Base-by-base conservation (phyloP, 495 filamentous ascomycete species). In the Penicillium simplicissimum region DNA sequence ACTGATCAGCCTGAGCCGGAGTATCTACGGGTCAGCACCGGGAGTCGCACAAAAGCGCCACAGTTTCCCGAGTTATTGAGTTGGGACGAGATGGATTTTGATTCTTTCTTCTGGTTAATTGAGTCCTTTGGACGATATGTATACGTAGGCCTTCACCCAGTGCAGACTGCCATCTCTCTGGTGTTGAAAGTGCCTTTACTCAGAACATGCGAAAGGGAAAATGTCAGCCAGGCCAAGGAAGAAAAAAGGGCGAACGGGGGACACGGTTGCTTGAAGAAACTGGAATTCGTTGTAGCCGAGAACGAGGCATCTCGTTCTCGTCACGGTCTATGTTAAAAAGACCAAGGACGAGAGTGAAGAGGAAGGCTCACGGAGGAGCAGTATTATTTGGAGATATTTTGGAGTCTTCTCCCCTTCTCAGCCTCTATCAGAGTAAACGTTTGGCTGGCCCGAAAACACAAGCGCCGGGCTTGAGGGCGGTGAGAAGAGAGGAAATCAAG, bases 311-410 rank as follows among this genome's bases (percentile, higher is more conserved):
- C 48, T 59, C 49, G 23, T 51, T 33, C 60, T 59, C 42, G 35
- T 17, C 48, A 25, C 51, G 40, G 52, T 58, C 52, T 66, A 59
- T 67, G 59, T 61, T 10, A 47, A 19, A 65, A 63, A 57, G 34
- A 34, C 37, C 58, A 60, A 58, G 36, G 34, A 58, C 36, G 38
- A 59, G 61, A 34, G 14, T 28, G 56, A 42, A 11, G 63, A 58
- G 15, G 36, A 38, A 38, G 17, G 37, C 52, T 42, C 64, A 58
- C 34, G 28, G 40, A 57, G 52, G 59, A 63, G 48, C 40, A 47
- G 57, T 17, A 63, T 62, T 58, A 73, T 72, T 58, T 73, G 75
- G 75, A 73, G 76, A 76, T 15, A n/a, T 73, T 69, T 67, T 66
- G 43, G 48, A 58, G 42, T 67, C 59, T 64, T 65, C 58, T 68